Evolutionary conservation across 768 basidiomycete species (phyloP).

Genomic region (Tylopilus sp.): DNA sequence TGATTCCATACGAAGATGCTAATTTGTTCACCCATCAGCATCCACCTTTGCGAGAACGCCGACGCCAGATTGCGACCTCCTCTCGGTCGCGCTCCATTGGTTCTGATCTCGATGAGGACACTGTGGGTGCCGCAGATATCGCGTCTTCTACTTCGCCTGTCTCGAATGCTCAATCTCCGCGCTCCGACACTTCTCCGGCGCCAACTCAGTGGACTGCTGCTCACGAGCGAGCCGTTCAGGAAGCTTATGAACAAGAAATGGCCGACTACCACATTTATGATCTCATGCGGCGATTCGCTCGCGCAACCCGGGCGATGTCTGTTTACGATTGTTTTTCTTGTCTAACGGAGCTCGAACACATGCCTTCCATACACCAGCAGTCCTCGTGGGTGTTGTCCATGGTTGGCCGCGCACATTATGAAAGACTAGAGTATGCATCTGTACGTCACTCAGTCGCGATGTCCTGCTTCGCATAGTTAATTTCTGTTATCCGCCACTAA

Average conservation of each 20-base stretch:
- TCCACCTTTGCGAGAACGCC: slow-evolving; percentile 50
- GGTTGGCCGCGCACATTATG: slow-evolving; percentile 86
- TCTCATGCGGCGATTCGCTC: slow-evolving; percentile 77
- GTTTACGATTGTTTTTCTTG: slow-evolving; percentile 74
- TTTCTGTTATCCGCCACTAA: slow-evolving; percentile 12
- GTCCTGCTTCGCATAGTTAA: slow-evolving; percentile 6
- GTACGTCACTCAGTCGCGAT: slow-evolving; percentile 47
- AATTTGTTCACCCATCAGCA: slow-evolving; percentile 26
- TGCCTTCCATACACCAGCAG: slow-evolving; percentile 71
- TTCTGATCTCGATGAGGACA: slow-evolving; percentile 71
- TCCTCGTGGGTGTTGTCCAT: slow-evolving; percentile 78
- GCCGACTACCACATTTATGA: slow-evolving; percentile 85
- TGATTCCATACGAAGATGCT: slow-evolving; percentile 3
- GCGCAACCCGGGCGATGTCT: slow-evolving; percentile 70
- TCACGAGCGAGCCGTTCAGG: slow-evolving; percentile 70
- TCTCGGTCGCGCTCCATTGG: slow-evolving; percentile 61
- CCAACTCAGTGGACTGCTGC: slow-evolving; percentile 60
- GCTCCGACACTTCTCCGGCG: slow-evolving; percentile 60
- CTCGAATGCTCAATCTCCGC: slow-evolving; percentile 55
- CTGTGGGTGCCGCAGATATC: slow-evolving; percentile 41
- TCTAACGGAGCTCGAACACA: slow-evolving; percentile 68
- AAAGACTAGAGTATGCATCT: slow-evolving; percentile 81
- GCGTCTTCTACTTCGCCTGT: slow-evolving; percentile 61
- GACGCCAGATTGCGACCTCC: slow-evolving; percentile 50
- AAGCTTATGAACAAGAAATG: slow-evolving; percentile 63